Evolutionary conservation across 345 rosid genomes (phyloP), one percentile per base, ranked within the genome.

Genomic region (Eucalyptus leucophloia): DNA sequence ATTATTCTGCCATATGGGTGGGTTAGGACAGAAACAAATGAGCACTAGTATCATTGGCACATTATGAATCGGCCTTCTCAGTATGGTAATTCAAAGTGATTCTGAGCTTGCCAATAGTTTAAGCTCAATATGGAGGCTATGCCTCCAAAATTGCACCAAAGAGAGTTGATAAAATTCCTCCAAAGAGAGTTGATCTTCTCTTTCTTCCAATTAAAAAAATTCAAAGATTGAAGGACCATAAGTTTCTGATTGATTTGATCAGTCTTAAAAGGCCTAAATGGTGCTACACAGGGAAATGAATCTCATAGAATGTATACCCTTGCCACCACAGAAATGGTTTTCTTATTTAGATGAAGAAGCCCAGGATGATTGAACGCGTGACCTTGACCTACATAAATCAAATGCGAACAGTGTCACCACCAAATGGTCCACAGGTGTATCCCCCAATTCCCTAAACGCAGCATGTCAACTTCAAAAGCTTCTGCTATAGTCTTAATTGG

Each of bases 301-400:
- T 65, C 37, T 0, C 21, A 2, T 65, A 7, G 3, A 26, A 60
- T 24, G 67, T 0, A 60, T 1, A 11, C 7, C 0, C 14, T 2
- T 9, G 1, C 30, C 65, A 58, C 7, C 0, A 26, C 7, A 24
- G 4, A 28, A 58, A 58, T 24, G 1, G 1, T 54, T 54, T 19
- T 19, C 26, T 54, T 53, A 53, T 51, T 51, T 18, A 18, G 9
- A 19, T 53, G 58, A 53, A 53, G 24, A 53, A 53, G 58, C 58
- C 58, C 2, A 17, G 1, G 54, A 51, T 51, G 21, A 51, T 51
- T 42, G 44, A 42, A 42, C 44, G 44, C 8, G 44, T 42, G 8
- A 42, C 44, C 44, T 42, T 42, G 44, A 42, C 44, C 44, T 42
- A 42, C 44, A 42, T 42, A 6, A 42, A 42, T 6, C 44, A 42